phyloP scores from a whole-genome alignment of 768 basidiomycete species.

The Paxillus ammoniavirescens region DNA sequence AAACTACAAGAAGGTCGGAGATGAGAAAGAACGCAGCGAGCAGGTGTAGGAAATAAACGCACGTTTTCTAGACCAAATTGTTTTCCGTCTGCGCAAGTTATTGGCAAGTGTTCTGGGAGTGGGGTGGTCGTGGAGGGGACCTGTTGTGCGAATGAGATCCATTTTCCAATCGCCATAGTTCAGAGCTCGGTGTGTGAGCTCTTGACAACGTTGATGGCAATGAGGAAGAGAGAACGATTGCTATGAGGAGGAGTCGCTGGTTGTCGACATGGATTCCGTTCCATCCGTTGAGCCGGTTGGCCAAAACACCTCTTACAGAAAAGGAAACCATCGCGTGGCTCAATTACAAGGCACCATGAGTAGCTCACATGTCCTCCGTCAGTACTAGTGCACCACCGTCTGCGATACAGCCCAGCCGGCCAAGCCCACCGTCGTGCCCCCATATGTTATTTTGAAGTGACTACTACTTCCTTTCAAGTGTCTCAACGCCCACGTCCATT shows the following conservation, averaged over 20 bases:
- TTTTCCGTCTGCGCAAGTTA: conserved; percentile 70
- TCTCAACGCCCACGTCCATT: too few species aligned
- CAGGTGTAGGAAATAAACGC: conserved; percentile 34
- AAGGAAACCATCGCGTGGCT: conserved; percentile 10
- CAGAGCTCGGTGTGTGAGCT: conserved; percentile 1
- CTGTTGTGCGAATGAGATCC: conserved; percentile 35
- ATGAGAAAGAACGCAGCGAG: conserved; percentile 7
- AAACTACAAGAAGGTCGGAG: conserved; percentile 53
- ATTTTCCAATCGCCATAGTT: conserved; percentile 38
- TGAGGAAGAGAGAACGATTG: conserved; percentile 7
- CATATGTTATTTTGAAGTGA: too few species aligned
- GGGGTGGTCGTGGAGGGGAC: conserved; percentile 11
- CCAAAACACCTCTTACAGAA: conserved; percentile 1
- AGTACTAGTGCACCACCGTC: not conserved
- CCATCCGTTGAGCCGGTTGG: conserved; percentile 10
- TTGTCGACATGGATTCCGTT: conserved; percentile 19
- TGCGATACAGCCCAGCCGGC: not conserved
- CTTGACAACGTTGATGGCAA: not conserved
- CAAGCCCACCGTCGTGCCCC: too few species aligned
- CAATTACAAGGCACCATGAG: conserved; percentile 2
- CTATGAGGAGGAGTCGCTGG: conserved; percentile 3
- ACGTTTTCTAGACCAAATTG: conserved; percentile 98
- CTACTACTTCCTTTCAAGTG: too few species aligned
- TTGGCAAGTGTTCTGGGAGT: conserved; percentile 31
- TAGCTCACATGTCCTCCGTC: not conserved